phyloP scores from a whole-genome alignment of 345 rosid genomes.

The Orychophragmus violaceus region DNA sequence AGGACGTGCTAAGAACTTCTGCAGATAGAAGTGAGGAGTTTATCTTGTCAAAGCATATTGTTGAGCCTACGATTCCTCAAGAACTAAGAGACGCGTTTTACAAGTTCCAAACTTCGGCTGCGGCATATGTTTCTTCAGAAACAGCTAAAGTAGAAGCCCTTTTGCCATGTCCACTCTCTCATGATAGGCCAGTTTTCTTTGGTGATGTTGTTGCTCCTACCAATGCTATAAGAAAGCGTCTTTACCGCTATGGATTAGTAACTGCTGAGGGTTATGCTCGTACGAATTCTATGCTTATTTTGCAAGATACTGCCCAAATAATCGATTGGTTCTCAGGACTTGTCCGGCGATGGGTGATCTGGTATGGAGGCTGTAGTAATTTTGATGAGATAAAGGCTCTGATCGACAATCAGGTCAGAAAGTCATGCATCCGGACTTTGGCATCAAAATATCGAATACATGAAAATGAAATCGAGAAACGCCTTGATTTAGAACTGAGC shows the following conservation, averaged over 20 bases:
- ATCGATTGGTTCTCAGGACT: constrained; percentile 83
- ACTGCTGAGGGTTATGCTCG: constrained; percentile 59
- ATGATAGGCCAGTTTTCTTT: constrained; percentile 26
- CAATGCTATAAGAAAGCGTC: constrained; percentile 60
- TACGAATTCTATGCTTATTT: constrained; percentile 41
- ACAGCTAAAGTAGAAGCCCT: constrained; percentile 56
- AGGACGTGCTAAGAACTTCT: constrained; percentile 46
- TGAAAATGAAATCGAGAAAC: constrained; percentile 65
- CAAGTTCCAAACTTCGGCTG: constrained; percentile 56
- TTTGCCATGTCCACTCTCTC: constrained; percentile 40
- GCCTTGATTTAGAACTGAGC: constrained; percentile 57
- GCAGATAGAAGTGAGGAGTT: constrained; percentile 48
- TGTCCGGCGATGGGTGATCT: constrained; percentile 58
- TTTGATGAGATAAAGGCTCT: constrained; percentile 57
- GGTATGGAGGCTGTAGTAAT: constrained; percentile 64
- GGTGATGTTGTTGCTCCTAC: constrained; percentile 65
- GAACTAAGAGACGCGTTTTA: constrained; percentile 68
- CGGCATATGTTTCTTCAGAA: constrained; percentile 72
- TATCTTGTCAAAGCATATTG: constrained; percentile 60
- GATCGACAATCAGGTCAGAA: constrained; percentile 47
- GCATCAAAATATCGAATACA: constrained; percentile 71
- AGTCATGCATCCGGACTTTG: constrained; percentile 81
- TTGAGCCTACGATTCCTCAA: constrained; percentile 69
- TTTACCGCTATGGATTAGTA: constrained; percentile 62
- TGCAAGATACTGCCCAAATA: constrained; percentile 64